A percentile compares a stretch with the other conserved stretches of the same genome.
These are phyloP conservation scores for Cercospora sojina DNA, from an alignment of 2,329 filamentous ascomycete species.

Conservation along the genomic window DNA sequence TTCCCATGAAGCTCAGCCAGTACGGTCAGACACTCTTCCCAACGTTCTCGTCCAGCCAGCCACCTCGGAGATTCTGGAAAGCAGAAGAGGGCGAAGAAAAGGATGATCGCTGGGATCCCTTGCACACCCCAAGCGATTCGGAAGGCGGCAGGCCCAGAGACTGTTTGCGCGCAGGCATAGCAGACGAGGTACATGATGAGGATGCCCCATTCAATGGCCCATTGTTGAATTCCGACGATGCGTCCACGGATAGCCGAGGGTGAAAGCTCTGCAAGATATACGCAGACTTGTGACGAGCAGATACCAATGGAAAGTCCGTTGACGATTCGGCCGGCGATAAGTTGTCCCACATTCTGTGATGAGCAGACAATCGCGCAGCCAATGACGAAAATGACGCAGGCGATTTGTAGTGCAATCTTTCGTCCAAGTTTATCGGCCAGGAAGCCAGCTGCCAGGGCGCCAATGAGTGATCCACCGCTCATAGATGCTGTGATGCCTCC, in stretches of 20 bases:
- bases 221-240: constrained; percentile 71
- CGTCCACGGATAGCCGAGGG: constrained; percentile 57
- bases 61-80: constrained; percentile 49
- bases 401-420: constrained; percentile 53
- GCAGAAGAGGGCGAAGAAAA: constrained; percentile 48
- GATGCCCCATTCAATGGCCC: constrained; percentile 66
- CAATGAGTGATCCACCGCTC: constrained; percentile 67
- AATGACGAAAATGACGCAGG: constrained; percentile 44
- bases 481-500: constrained; percentile 69
- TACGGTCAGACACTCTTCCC: constrained; percentile 45
- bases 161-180: constrained; percentile 55
- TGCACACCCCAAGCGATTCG: constrained; percentile 51
- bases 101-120: constrained; percentile 46
- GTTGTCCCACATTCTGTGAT: constrained; percentile 64
- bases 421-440: constrained; percentile 58
- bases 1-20: constrained; percentile 48
- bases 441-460: constrained; percentile 59
- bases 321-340: constrained; percentile 66
- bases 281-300: constrained; percentile 65
- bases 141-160: constrained; percentile 47
- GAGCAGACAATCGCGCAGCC: constrained; percentile 64
- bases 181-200: constrained; percentile 68
- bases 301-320: constrained; percentile 72
- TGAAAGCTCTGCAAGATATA: constrained; percentile 62
- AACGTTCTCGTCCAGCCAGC: constrained; percentile 49